A percentile compares a stretch with the other conserved stretches of the same genome.
Evolutionary conservation across 1,139 yeast species (phyloP).

Genomic region (Yamadazyma friedrichii): DNA sequence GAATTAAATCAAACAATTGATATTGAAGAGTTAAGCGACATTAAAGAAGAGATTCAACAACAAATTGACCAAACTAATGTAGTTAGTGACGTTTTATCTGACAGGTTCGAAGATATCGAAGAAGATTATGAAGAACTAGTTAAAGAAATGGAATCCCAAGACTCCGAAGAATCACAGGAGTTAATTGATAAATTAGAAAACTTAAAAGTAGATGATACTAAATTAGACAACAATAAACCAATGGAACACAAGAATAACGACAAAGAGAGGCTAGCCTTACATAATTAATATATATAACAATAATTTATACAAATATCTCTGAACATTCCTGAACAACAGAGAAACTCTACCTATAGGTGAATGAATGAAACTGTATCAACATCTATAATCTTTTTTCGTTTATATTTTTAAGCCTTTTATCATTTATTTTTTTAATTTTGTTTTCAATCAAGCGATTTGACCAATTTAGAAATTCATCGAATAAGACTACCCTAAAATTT

Average conservation of each 20-base stretch:
- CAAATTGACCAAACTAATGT: constrained; percentile 33
- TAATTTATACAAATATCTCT: constrained; percentile 6
- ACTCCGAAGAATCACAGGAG: neutral
- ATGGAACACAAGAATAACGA: neutral
- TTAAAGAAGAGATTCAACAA: constrained; percentile 42
- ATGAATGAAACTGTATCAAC: neutral
- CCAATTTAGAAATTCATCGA: too few species aligned
- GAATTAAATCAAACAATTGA: constrained; percentile 31
- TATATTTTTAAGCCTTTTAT: too few species aligned
- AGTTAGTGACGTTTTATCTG: constrained; percentile 32
- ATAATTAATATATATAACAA: constrained; percentile 6
- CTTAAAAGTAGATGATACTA: constrained; percentile 9
- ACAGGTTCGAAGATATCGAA: constrained; percentile 22
- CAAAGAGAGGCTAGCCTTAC: neutral
- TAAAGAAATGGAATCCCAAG: constrained; percentile 8
- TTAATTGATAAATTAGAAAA: constrained; percentile 12
- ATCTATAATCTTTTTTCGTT: neutral
- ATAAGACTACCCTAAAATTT: constrained; percentile 37
- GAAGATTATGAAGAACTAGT: constrained; percentile 25
- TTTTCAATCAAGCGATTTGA: too few species aligned
- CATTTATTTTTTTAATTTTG: too few species aligned
- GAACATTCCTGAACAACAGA: constrained; percentile 13
- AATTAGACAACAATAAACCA: constrained; percentile 1
- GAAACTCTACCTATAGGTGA: neutral
- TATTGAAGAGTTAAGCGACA: constrained; percentile 28